Evolutionary conservation across 352 stramenopile species (phyloP), one percentile per base, ranked within the genome.

Genomic region (Pythium monospermum): DNA sequence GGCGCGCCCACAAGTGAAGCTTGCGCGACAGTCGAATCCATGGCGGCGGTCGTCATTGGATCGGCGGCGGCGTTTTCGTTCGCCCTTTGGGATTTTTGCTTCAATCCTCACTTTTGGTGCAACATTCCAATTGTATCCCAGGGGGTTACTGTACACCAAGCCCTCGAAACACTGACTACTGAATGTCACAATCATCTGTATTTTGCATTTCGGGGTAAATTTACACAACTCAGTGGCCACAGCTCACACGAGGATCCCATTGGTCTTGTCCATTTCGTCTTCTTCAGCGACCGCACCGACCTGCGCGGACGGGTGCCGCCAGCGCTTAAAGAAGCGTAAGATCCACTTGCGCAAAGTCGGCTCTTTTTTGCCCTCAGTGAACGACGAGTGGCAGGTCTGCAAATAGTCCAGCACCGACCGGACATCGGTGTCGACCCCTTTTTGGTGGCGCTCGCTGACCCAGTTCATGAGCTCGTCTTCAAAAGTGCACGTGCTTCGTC

Each of bases 341-440:
- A 91, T 87, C 80, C 80, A 88, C 41, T 88, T 87, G 50, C 80
- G 74, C 45, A 91, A 61, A 21, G 76, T 88, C 19, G 76, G 63
- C 58, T 91, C 80, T 42, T 88, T 91, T 63, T 91, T 87, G 11
- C 80, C 80, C n/a, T 80, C 71, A 2, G 76, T 85, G 46, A 91
- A 91, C 7, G 66, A 68, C 23, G 80, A 47, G 27, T 88, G 80
- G 44, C 68, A 73, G 50, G 83, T 65, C 27, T 57, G 66, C 64
- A 91, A 64, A 46, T 91, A 91, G 21, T 83, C 76, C 8, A 91
- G 46, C 8, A 91, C 77, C 21, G 69, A 57, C 49, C 79, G 82
- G 5, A 88, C 80, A 42, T 86, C 71, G 1, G 75, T 86, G n/a
- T 64, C 76, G 86, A 28, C 6, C 35, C 76, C 76, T 51, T 70